These are phyloP conservation scores for Stygiomarasmius scandens DNA, from an alignment of 1,284 basidiomycete genomes.

Conservation along the genomic window DNA sequence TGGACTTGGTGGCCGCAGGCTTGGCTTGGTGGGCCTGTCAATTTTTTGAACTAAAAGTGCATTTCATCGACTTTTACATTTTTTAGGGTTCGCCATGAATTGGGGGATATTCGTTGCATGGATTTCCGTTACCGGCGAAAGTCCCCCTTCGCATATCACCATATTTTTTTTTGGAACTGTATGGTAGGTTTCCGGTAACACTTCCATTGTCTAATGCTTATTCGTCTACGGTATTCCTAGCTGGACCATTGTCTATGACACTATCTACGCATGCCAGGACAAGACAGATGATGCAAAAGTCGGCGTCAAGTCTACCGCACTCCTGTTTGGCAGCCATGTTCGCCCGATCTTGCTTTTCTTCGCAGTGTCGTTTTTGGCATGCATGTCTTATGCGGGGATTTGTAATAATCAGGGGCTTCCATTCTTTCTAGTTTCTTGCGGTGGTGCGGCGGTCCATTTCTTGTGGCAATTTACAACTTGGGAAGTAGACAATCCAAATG, in stretches of 20 bases:
- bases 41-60: not conserved
- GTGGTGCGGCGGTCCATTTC: not conserved
- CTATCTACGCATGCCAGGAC: slow-evolving; percentile 59
- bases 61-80: slow-evolving; percentile 12
- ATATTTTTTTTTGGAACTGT: slow-evolving; percentile 7
- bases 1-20: slow-evolving; percentile 74
- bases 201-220: not conserved
- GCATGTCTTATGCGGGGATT: not conserved
- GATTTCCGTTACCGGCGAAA: slow-evolving; percentile 33
- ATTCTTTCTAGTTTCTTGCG: not conserved
- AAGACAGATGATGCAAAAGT: slow-evolving; percentile 54
- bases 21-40: slow-evolving; percentile 45
- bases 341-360: slow-evolving; percentile 47
- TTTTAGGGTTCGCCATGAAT: slow-evolving; percentile 31
- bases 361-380: slow-evolving; percentile 39
- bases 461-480: not conserved
- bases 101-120: slow-evolving; percentile 32
- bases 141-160: too few species aligned
- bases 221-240: slow-evolving; percentile 32
- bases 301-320: slow-evolving; percentile 60
- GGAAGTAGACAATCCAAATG: not conserved
- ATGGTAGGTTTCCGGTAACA: not conserved
- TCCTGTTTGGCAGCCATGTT: slow-evolving; percentile 50
- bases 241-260: slow-evolving; percentile 57
- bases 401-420: not conserved